Evolutionary conservation across 2,329 filamentous ascomycete species (phyloP).

Genomic region (Bipolaris zeicola): DNA sequence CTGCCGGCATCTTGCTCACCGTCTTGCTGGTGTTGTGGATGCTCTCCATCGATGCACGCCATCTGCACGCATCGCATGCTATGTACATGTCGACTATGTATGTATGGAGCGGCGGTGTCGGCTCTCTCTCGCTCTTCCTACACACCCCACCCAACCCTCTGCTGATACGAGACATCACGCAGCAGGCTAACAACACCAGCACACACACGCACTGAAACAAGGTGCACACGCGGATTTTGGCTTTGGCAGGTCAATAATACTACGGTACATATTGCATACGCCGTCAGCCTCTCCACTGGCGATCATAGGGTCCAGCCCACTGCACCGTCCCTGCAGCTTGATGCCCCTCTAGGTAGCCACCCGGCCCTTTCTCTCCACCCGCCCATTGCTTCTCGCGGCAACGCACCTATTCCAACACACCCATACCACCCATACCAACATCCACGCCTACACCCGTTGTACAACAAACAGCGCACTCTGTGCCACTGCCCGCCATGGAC

Average conservation of each 20-base stretch:
- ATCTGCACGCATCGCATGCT: constrained; percentile 19
- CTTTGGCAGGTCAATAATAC: neutral
- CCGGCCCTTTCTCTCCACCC: neutral
- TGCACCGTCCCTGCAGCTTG: neutral
- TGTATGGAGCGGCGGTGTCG: neutral
- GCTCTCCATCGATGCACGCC: constrained; percentile 1
- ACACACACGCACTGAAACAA: neutral
- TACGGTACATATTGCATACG: too few relatives aligned
- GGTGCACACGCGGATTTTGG: neutral
- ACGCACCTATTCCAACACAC: neutral
- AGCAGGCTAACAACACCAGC: neutral
- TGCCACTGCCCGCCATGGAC: constrained; percentile 44
- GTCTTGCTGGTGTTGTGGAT: neutral
- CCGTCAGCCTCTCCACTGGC: neutral
- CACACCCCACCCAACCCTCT: neutral
- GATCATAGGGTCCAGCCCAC: neutral
- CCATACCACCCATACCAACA: neutral
- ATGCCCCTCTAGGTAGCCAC: neutral
- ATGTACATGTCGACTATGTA: neutral
- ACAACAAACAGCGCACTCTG: neutral
- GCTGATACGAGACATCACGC: neutral
- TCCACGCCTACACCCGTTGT: too few relatives aligned
- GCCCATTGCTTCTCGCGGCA: neutral
- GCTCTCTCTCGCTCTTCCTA: neutral
- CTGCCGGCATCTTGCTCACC: neutral